A percentile compares a stretch with the other conserved stretches of the same genome.
phyloP scores from a whole-genome alignment of 1,284 basidiomycete species.

The Melampsora occidentalis region DNA sequence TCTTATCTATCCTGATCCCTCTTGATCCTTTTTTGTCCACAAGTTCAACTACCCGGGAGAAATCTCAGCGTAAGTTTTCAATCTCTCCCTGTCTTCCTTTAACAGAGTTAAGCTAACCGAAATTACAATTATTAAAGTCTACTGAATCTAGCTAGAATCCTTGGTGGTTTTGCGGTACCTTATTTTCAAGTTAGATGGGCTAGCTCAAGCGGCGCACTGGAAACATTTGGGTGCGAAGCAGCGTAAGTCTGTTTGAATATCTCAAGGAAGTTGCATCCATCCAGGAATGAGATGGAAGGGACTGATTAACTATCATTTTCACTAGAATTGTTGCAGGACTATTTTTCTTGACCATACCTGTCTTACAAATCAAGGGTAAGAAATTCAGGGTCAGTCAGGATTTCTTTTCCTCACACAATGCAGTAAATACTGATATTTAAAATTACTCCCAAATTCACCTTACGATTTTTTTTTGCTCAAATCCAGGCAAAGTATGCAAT shows the following conservation, averaged over 20 bases:
- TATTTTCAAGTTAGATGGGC: conserved; percentile 63
- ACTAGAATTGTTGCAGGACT: conserved; percentile 60
- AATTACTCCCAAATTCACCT: too few species aligned
- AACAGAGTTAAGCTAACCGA: not conserved
- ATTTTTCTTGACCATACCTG: conserved; percentile 61
- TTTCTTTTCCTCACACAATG: not conserved
- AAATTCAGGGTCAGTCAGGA: conserved; percentile 53
- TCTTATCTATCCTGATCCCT: too few species aligned
- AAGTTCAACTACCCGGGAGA: conserved; percentile 42
- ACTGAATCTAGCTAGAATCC: conserved; percentile 62
- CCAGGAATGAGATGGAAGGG: conserved; percentile 56
- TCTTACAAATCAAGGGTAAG: conserved; percentile 60
- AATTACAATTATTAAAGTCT: conserved; percentile 57
- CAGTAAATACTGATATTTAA: not conserved
- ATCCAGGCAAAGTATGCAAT: too few species aligned
- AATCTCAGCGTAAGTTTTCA: conserved; percentile 25
- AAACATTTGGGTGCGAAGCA: conserved; percentile 37
- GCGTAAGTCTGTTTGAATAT: conserved; percentile 57
- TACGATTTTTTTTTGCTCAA: too few species aligned
- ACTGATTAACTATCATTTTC: too few species aligned
- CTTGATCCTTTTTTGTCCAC: not conserved
- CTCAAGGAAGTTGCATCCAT: conserved; percentile 50
- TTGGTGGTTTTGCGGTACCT: conserved; percentile 64
- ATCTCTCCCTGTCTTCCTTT: not conserved
- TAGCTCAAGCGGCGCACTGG: conserved; percentile 7